phyloP scores from a whole-genome alignment of 805 yeast species.

The Cyberlindnera xylosilytica region DNA sequence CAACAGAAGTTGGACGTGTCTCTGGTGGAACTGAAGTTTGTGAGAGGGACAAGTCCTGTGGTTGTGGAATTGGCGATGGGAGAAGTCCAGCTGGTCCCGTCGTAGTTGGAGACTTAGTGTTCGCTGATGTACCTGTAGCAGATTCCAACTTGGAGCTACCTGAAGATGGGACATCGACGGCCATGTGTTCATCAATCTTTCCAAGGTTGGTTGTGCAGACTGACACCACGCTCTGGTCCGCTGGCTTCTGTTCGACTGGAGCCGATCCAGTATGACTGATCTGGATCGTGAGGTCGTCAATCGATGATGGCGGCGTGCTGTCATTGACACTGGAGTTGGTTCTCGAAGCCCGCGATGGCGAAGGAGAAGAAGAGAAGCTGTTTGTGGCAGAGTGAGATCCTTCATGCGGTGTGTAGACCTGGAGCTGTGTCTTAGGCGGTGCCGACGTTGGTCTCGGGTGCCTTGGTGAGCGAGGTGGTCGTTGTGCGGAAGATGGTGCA shows the following conservation, averaged over 20 bases:
- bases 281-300: constrained; percentile 25
- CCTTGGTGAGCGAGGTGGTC: constrained; percentile 5
- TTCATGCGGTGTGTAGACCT: constrained; percentile 1
- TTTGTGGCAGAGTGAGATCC: constrained; percentile 4
- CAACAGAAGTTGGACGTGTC: too few species aligned
- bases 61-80: neutral
- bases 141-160: too few species aligned
- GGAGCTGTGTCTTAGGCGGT: neutral
- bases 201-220: constrained; percentile 9
- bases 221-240: neutral
- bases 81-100: neutral
- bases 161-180: neutral
- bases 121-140: neutral
- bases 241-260: neutral
- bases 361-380: constrained; percentile 24
- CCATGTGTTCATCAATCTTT: constrained; percentile 22
- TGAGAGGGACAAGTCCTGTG: too few species aligned
- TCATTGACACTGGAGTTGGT: constrained; percentile 25
- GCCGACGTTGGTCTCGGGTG: constrained; percentile 1
- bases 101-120: neutral
- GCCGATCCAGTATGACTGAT: neutral
- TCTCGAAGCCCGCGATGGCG: constrained; percentile 27
- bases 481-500: neutral
- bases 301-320: constrained; percentile 29
- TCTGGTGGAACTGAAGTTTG: neutral